Evolutionary conservation across 225 moss, liverwort and hornwort species (phyloP).

Genomic region (Ulota crispa): DNA sequence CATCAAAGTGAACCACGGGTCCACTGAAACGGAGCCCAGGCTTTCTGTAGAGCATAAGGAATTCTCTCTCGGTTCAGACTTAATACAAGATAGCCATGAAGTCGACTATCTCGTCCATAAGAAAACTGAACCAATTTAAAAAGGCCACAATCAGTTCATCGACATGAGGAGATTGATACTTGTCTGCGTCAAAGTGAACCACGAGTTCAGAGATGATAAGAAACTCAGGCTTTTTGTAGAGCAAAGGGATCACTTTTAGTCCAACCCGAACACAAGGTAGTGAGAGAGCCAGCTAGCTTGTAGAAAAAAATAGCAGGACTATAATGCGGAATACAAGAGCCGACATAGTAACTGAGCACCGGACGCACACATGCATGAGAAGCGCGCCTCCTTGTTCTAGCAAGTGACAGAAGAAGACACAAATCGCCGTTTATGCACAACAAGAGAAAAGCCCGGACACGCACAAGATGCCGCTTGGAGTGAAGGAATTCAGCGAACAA

Average conservation of each 20-base stretch:
- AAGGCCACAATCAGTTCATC: not conserved
- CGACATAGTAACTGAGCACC: not conserved
- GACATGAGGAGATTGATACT: not conserved
- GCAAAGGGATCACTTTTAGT: not conserved
- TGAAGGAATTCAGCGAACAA: too few species aligned
- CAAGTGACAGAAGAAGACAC: too few species aligned
- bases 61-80: conserved; percentile 30
- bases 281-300: not conserved
- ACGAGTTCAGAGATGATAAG: not conserved
- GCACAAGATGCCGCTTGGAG: too few species aligned
- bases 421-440: not conserved
- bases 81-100: conserved; percentile 10
- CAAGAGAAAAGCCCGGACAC: not conserved
- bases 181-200: conserved; percentile 37
- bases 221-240: conserved; percentile 31
- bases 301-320: not conserved
- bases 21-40: conserved; percentile 31
- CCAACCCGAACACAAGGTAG: not conserved
- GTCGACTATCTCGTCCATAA: not conserved
- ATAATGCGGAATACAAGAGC: not conserved
- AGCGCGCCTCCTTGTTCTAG: not conserved
- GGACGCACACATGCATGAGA: not conserved
- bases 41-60: conserved; percentile 47
- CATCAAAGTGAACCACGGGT: conserved; percentile 54
- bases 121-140: conserved; percentile 19